phyloP scores from a whole-genome alignment of 257 asterid genomes.

The Cynanchum wilfordii region DNA sequence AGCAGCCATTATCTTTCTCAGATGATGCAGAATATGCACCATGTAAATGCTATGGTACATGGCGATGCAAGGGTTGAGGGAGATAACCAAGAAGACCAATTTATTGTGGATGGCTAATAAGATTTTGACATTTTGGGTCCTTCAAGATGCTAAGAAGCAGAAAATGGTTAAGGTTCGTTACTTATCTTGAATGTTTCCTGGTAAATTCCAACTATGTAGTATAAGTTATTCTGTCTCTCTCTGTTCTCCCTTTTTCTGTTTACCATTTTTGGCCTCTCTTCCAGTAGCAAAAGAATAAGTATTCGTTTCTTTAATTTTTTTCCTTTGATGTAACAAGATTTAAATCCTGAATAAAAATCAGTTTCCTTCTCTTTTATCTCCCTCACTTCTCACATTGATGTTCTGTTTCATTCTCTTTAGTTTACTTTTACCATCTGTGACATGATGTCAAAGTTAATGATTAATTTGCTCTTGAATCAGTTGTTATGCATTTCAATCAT shows the following conservation, averaged over 20 bases:
- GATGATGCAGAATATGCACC: conserved; percentile 94
- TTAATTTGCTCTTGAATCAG: neutral
- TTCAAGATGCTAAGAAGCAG: conserved; percentile 1
- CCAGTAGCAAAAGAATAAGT: neutral
- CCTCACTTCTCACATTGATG: neutral
- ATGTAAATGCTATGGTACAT: conserved; percentile 66
- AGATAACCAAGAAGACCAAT: conserved; percentile 91
- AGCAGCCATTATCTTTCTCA: conserved; percentile 77
- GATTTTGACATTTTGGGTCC: conserved; percentile 3
- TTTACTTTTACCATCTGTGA: neutral
- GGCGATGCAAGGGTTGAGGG: conserved; percentile 85
- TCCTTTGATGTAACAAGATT: neutral
- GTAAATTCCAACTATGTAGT: neutral
- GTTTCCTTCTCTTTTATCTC: neutral
- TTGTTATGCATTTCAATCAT: neutral
- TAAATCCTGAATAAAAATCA: conserved; percentile 7
- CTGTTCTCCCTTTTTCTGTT: neutral
- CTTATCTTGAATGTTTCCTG: neutral
- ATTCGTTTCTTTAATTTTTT: neutral
- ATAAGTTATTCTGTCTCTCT: neutral
- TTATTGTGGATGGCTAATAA: conserved; percentile 78
- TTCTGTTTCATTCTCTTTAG: neutral
- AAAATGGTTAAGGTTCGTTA: conserved; percentile 4
- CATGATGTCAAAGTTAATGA: neutral
- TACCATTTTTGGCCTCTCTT: neutral